Percentiles rank a stretch among this genome's conserved stretches.
Conservation (phyloP, 2,329 filamentous ascomycete species). For the Pseudopithomyces maydicus region DNA sequence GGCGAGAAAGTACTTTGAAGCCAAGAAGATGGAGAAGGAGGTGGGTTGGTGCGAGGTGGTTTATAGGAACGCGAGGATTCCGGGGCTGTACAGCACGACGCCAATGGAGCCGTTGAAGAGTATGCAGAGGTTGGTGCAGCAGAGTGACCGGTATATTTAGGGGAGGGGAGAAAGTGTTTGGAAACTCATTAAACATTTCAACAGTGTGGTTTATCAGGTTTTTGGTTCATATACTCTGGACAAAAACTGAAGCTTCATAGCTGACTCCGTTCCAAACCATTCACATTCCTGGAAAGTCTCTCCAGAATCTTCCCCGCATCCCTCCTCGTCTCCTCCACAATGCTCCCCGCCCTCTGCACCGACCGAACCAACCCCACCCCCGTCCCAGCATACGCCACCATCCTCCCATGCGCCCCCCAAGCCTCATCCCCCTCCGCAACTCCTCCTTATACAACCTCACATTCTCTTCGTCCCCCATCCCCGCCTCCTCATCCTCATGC, state of each 20-base stretch:
- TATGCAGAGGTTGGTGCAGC: slow-evolving; percentile 31
- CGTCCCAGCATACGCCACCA: slow-evolving; percentile 66
- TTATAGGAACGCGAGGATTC: slow-evolving; percentile 35
- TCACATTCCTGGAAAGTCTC: no score
- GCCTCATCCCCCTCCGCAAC: slow-evolving; percentile 54
- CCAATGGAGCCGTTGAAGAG: slow-evolving; percentile 32
- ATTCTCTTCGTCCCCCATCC: slow-evolving; percentile 48
- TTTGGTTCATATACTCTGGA: no score
- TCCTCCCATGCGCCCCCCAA: slow-evolving; percentile 56
- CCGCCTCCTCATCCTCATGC: slow-evolving; percentile 46
- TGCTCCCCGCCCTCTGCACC: not conserved
- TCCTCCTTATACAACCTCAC: slow-evolving; percentile 53
- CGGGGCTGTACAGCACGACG: slow-evolving; percentile 34
- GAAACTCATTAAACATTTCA: no score
- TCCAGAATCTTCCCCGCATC: not conserved
- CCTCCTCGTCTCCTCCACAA: not conserved
- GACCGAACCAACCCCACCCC: slow-evolving; percentile 56
- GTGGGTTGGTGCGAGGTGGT: slow-evolving; percentile 37
- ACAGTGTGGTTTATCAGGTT: not conserved
- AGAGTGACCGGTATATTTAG: slow-evolving; percentile 27
- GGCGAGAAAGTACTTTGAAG: slow-evolving; percentile 42
- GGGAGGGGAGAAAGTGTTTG: not conserved
- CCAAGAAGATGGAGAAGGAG: slow-evolving; percentile 30
- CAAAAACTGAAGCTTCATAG: not conserved
- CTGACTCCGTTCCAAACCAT: not conserved